Percentiles rank a stretch among this genome's conserved stretches.
phyloP scores from a whole-genome alignment of 129 eudicot genomes.

The Arctium minus region DNA sequence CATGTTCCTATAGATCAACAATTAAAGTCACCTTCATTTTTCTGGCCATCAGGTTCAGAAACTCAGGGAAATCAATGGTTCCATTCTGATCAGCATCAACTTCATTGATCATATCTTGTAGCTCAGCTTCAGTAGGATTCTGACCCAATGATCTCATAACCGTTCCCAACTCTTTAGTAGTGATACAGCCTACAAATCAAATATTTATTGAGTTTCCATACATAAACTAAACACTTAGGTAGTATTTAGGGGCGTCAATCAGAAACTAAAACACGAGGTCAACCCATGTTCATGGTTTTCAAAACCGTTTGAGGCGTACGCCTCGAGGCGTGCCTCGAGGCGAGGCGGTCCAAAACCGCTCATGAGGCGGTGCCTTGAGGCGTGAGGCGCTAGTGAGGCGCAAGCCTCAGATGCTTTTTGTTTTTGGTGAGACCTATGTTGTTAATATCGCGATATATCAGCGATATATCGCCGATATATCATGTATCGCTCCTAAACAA shows the following conservation, averaged over 20 bases:
- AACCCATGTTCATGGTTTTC: too few species aligned
- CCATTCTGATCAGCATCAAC: slow-evolving; percentile 53
- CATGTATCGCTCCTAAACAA: too few species aligned
- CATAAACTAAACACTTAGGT: not conserved
- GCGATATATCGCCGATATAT: too few species aligned
- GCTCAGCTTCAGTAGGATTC: slow-evolving; percentile 44
- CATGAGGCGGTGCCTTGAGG: too few species aligned
- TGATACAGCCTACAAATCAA: slow-evolving; percentile 31
- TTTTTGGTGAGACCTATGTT: too few species aligned
- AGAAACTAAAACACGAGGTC: not conserved
- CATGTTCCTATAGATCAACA: not conserved
- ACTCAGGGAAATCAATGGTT: slow-evolving; percentile 45
- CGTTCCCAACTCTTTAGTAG: slow-evolving; percentile 51
- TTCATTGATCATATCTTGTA: slow-evolving; percentile 46
- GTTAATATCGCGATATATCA: too few species aligned
- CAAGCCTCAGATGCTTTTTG: too few species aligned
- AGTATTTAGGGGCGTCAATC: not conserved
- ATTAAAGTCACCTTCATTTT: slow-evolving; percentile 40
- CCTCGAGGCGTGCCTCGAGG: too few species aligned
- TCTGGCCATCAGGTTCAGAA: slow-evolving; percentile 41
- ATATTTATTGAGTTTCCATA: not conserved
- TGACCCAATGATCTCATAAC: slow-evolving; percentile 53
- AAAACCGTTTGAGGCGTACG: too few species aligned
- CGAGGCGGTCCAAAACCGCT: too few species aligned
- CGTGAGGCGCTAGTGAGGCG: too few species aligned